phyloP scores from a whole-genome alignment of 371 early-diverging fungal genomes.

The Lichtheimia corymbifera region DNA sequence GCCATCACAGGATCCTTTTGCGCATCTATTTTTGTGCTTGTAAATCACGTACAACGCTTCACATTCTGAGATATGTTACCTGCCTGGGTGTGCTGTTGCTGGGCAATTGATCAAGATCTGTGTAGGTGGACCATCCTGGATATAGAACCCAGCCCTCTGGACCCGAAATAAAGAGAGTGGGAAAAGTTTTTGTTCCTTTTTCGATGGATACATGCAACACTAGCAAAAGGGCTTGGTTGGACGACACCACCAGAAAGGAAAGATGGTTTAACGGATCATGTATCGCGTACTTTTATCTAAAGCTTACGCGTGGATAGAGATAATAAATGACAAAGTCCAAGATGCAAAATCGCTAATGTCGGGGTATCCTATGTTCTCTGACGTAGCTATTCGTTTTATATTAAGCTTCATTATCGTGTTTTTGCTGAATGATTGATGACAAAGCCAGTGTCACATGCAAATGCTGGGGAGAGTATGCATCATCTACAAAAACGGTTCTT shows the following conservation, averaged over 20 bases:
- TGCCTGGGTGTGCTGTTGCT: not conserved
- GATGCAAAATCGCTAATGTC: not conserved
- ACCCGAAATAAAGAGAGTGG: not conserved
- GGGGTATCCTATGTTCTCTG: not conserved
- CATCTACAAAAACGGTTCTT: no score
- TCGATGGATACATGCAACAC: not conserved
- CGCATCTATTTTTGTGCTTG: not conserved
- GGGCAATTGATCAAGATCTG: not conserved
- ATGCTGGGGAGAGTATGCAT: no score
- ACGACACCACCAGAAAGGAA: not conserved
- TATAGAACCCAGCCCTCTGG: not conserved
- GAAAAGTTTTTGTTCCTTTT: constrained; percentile 4
- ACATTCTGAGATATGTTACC: not conserved
- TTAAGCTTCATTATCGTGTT: no score
- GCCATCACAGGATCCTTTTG: not conserved
- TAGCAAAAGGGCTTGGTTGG: not conserved
- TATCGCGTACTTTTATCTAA: not conserved
- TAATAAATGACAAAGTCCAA: not conserved
- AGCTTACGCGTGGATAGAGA: not conserved
- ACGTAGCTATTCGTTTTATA: no score
- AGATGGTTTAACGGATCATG: not conserved
- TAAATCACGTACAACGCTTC: not conserved
- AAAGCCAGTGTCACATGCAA: no score
- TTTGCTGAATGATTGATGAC: no score
- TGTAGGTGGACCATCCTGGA: not conserved